These are phyloP conservation scores for Phoma herbarum DNA, from an alignment of 2,329 filamentous ascomycete genomes.

Conservation along the genomic window DNA sequence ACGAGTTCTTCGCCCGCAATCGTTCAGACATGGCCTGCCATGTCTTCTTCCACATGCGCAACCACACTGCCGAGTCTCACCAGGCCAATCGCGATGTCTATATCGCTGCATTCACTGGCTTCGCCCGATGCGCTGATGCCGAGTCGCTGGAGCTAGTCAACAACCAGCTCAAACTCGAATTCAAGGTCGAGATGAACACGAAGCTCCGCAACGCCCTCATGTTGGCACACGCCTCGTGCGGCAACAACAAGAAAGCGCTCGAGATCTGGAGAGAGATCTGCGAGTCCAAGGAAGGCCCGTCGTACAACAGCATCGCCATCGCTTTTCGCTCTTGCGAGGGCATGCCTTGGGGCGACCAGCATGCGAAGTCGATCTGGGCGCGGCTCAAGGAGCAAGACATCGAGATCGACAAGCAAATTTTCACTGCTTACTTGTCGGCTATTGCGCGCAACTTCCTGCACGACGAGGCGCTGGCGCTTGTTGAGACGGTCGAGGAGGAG, in stretches of 20 bases:
- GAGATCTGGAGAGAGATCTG: constrained; percentile 86
- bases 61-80: constrained; percentile 68
- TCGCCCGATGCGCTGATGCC: constrained; percentile 67
- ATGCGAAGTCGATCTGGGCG: constrained; percentile 70
- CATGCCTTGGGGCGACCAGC: constrained; percentile 55
- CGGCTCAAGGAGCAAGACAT: constrained; percentile 78
- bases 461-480: constrained; percentile 70
- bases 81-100: constrained; percentile 80
- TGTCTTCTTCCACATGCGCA: constrained; percentile 94
- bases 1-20: constrained; percentile 78
- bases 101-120: constrained; percentile 76
- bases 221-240: constrained; percentile 80
- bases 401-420: constrained; percentile 76
- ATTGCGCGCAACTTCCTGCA: constrained; percentile 76
- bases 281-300: constrained; percentile 84
- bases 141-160: constrained; percentile 79
- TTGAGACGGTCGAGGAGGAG: constrained; percentile 72
- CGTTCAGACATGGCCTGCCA: constrained; percentile 85
- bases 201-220: constrained; percentile 84
- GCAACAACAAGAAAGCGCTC: constrained; percentile 71
- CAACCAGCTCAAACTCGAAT: constrained; percentile 94
- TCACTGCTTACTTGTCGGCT: constrained; percentile 78
- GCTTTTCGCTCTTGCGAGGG: constrained; percentile 82
- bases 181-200: constrained; percentile 79
- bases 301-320: constrained; percentile 79